Evolutionary conservation across 1,139 yeast species (phyloP).

Genomic region (Lizanozyma gosingica): DNA sequence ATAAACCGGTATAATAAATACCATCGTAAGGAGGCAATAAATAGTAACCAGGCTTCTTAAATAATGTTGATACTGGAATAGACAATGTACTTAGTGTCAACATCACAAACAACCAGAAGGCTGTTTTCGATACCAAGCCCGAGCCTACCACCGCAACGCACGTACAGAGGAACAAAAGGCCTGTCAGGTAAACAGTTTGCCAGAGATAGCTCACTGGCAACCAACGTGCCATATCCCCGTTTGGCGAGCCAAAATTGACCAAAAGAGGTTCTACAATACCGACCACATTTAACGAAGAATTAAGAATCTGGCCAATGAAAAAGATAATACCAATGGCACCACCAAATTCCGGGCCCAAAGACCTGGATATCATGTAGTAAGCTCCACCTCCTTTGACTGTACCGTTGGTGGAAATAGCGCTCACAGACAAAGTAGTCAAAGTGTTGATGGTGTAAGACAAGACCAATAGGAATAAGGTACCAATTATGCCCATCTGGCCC

Average conservation of each 20-base stretch:
- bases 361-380: conserved; percentile 71
- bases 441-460: conserved; percentile 59
- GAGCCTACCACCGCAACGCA: conserved; percentile 78
- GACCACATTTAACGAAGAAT: conserved; percentile 70
- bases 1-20: conserved; percentile 61
- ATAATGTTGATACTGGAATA: conserved; percentile 67
- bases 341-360: conserved; percentile 77
- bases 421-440: conserved; percentile 62
- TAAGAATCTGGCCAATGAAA: conserved; percentile 67
- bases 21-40: conserved; percentile 41
- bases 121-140: conserved; percentile 74
- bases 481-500: conserved; percentile 70
- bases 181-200: conserved; percentile 55
- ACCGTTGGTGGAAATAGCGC: conserved; percentile 78
- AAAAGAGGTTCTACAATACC: conserved; percentile 70
- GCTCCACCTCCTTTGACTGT: conserved; percentile 83
- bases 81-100: conserved; percentile 69
- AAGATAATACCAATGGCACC: conserved; percentile 76
- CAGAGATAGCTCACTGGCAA: conserved; percentile 38
- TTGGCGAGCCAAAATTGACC: conserved; percentile 50
- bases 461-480: conserved; percentile 47
- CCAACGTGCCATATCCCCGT: conserved; percentile 47
- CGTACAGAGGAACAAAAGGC: conserved; percentile 63
- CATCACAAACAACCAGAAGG: conserved; percentile 61
- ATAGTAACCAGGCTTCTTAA: conserved; percentile 44